These are phyloP conservation scores for Syncephalastrum contaminatum DNA, from an alignment of 371 early-diverging fungal genomes.

Conservation along the genomic window DNA sequence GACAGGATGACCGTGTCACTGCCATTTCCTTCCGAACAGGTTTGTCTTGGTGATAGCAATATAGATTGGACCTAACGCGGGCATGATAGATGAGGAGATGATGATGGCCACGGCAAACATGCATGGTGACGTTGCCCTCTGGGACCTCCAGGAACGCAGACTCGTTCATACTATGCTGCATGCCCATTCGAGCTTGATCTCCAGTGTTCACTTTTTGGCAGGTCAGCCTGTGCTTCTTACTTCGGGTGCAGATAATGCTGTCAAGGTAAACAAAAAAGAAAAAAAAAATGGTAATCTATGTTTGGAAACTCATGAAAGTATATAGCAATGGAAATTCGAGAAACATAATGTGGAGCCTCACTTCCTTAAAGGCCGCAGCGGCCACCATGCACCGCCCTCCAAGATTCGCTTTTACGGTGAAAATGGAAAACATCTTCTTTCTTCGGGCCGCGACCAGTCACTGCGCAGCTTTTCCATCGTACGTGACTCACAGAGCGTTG, in stretches of 20 bases:
- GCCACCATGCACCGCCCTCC: constrained; percentile 87
- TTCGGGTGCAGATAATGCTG: constrained; percentile 87
- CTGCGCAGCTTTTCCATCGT: constrained; percentile 79
- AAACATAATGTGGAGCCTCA: constrained; percentile 77
- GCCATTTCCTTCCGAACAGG: constrained; percentile 88
- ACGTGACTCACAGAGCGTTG: constrained; percentile 81
- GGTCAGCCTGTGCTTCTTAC: constrained; percentile 87
- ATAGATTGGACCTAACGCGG: too few species aligned
- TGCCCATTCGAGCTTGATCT: constrained; percentile 80
- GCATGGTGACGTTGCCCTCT: constrained; percentile 87
- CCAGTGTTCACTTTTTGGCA: constrained; percentile 74
- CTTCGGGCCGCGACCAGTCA: constrained; percentile 81
- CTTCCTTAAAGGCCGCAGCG: constrained; percentile 77
- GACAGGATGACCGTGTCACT: constrained; percentile 88
- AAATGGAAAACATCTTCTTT: constrained; percentile 71
- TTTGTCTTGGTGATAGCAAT: constrained; percentile 14
- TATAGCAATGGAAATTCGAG: constrained; percentile 93
- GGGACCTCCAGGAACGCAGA: constrained; percentile 85
- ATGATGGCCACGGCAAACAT: constrained; percentile 89
- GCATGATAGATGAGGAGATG: constrained; percentile 62
- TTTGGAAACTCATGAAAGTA: too few species aligned
- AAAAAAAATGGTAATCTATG: too few species aligned
- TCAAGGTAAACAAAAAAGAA: constrained; percentile 59
- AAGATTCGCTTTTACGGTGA: constrained; percentile 73
- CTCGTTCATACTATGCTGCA: constrained; percentile 76